These are phyloP conservation scores for Rostrohypoxylon terebratum DNA, from an alignment of 495 filamentous ascomycete species.

Conservation along the genomic window DNA sequence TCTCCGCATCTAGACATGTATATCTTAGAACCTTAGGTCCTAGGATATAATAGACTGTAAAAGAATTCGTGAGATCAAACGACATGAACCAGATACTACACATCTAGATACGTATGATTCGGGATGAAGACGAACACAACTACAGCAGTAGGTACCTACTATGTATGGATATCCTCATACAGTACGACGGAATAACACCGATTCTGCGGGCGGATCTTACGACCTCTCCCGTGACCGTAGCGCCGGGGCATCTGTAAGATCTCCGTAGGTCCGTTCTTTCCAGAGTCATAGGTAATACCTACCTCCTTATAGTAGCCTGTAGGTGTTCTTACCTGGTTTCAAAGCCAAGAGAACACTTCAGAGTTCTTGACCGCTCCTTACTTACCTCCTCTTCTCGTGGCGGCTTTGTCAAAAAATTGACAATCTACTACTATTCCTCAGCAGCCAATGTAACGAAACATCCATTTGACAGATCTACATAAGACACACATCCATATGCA, in stretches of 20 bases:
- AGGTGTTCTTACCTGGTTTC: background rate
- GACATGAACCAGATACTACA: background rate
- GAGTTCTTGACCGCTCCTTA: constrained; percentile 13
- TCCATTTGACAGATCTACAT: constrained; percentile 11
- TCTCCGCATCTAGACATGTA: background rate
- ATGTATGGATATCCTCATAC: background rate
- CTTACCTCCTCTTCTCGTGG: background rate
- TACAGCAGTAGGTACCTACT: background rate
- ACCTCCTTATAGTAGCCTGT: no score
- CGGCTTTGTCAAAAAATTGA: background rate
- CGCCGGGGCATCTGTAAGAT: constrained; percentile 10
- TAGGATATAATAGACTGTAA: background rate
- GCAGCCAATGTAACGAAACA: constrained; percentile 3
- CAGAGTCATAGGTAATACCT: background rate
- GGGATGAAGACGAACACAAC: background rate
- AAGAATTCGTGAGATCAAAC: background rate
- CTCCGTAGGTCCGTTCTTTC: constrained; percentile 18
- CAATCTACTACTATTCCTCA: background rate
- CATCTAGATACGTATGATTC: background rate
- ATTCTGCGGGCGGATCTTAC: constrained; percentile 22
- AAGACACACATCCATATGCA: constrained; percentile 15
- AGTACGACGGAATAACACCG: constrained; percentile 24
- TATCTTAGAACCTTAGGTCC: background rate
- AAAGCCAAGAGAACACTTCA: background rate
- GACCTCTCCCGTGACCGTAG: constrained; percentile 30